phyloP scores from a whole-genome alignment of 768 basidiomycete species.

The Boletus huronensis region DNA sequence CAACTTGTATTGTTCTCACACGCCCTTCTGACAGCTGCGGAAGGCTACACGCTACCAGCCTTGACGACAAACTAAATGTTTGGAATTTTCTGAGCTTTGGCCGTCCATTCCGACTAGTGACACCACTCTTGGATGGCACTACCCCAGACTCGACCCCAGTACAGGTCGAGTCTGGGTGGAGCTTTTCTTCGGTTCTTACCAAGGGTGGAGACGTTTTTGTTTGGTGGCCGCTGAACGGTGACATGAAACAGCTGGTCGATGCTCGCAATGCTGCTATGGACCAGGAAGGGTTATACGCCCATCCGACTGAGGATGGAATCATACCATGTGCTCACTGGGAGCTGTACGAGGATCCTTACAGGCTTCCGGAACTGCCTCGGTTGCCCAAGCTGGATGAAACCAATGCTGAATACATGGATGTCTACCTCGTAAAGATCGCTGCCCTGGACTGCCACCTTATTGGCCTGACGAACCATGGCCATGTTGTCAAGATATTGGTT shows the following conservation, averaged over 20 bases:
- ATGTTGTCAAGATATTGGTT: conserved; percentile 65
- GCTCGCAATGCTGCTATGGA: conserved; percentile 47
- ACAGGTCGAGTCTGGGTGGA: conserved; percentile 82
- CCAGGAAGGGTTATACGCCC: conserved; percentile 30
- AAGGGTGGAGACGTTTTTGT: conserved; percentile 67
- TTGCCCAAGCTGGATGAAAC: conserved; percentile 48
- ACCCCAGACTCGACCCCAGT: conserved; percentile 46
- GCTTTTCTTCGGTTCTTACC: conserved; percentile 70
- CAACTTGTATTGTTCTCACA: conserved; percentile 10
- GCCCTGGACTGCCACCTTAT: conserved; percentile 69
- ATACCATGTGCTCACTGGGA: conserved; percentile 66
- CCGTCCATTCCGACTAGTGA: conserved; percentile 60
- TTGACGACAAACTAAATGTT: conserved; percentile 56
- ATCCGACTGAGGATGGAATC: conserved; percentile 33
- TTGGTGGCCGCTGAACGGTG: conserved; percentile 64
- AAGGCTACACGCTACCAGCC: conserved; percentile 62
- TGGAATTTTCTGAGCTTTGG: conserved; percentile 83
- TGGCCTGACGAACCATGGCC: conserved; percentile 76
- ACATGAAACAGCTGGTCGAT: conserved; percentile 37
- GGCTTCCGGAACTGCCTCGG: conserved; percentile 56
- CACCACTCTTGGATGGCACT: conserved; percentile 37
- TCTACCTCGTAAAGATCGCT: conserved; percentile 74
- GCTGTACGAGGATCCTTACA: conserved; percentile 49
- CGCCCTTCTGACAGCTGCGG: conserved; percentile 56
- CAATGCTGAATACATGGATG: conserved; percentile 27